Conservation (phyloP, 441 rosid species). For the Erodium texanum region DNA sequence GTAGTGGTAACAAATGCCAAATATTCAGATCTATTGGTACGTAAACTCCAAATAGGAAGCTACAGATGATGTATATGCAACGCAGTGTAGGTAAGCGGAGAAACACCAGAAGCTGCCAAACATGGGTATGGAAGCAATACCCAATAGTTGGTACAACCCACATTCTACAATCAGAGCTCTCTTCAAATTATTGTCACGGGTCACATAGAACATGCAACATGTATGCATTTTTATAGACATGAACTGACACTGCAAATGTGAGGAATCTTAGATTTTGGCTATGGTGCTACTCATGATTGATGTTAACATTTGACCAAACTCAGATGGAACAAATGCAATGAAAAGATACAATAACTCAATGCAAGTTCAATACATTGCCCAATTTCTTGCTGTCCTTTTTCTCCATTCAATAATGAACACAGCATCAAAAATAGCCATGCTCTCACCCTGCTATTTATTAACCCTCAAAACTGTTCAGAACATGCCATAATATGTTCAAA, state of each 20-base stretch:
- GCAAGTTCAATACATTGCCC: not conserved
- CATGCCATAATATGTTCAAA: not conserved
- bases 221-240: not conserved
- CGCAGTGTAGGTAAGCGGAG: not conserved
- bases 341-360: too few relatives aligned
- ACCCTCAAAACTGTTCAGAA: not conserved
- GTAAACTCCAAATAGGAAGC: too few relatives aligned
- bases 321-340: not conserved
- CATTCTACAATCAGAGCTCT: not conserved
- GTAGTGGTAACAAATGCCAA: too few relatives aligned
- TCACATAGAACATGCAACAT: not conserved
- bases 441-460: too few relatives aligned
- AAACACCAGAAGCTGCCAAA: not conserved
- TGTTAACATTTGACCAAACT: not conserved
- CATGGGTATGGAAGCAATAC: not conserved
- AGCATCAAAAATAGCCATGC: too few relatives aligned
- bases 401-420: not conserved
- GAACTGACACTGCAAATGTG: not conserved
- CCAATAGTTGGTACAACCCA: too few relatives aligned
- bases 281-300: not conserved
- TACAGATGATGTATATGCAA: not conserved
- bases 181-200: not conserved
- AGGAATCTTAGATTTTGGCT: not conserved
- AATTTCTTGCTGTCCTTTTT: not conserved
- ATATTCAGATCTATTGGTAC: too few relatives aligned